Conservation (phyloP, 129 eudicot genomes). For the Glebionis coronaria region DNA sequence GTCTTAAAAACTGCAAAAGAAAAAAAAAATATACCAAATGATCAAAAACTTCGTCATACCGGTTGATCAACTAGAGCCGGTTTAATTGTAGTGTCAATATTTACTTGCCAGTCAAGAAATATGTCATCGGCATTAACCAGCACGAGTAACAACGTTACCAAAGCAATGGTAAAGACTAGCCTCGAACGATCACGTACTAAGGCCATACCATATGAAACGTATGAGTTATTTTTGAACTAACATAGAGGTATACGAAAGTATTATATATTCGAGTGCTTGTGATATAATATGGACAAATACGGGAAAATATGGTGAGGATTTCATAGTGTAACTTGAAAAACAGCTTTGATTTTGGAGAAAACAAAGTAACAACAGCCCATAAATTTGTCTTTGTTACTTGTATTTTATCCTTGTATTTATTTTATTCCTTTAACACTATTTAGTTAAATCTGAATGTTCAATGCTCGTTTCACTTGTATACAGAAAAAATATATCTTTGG, state of each 20-base stretch:
- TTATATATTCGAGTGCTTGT: conserved; percentile 3
- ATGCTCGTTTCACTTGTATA: too few relatives aligned
- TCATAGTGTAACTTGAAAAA: conserved; percentile 24
- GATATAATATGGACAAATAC: conserved; percentile 26
- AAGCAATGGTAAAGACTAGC: conserved; percentile 2
- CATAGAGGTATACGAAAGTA: not conserved
- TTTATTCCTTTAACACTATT: not conserved
- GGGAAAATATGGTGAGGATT: conserved; percentile 24
- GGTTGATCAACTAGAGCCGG: conserved; percentile 48
- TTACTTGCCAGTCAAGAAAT: conserved; percentile 52
- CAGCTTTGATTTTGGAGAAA: conserved; percentile 27
- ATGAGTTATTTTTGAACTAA: conserved; percentile 2
- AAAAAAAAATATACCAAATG: not conserved
- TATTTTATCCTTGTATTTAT: not conserved
- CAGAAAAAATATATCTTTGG: too few relatives aligned
- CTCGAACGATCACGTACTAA: conserved; percentile 7
- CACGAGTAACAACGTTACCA: conserved; percentile 1
- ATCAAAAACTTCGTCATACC: conserved; percentile 24
- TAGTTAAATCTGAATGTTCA: not conserved
- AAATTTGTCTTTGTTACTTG: conserved; percentile 5
- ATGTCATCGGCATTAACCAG: conserved; percentile 33
- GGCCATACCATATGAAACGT: conserved; percentile 22
- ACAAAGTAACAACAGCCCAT: conserved; percentile 24
- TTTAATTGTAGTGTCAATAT: conserved; percentile 34
- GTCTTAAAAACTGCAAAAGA: too few relatives aligned